phyloP scores from a whole-genome alignment of 805 yeast species.

The Candida multigemmis region DNA sequence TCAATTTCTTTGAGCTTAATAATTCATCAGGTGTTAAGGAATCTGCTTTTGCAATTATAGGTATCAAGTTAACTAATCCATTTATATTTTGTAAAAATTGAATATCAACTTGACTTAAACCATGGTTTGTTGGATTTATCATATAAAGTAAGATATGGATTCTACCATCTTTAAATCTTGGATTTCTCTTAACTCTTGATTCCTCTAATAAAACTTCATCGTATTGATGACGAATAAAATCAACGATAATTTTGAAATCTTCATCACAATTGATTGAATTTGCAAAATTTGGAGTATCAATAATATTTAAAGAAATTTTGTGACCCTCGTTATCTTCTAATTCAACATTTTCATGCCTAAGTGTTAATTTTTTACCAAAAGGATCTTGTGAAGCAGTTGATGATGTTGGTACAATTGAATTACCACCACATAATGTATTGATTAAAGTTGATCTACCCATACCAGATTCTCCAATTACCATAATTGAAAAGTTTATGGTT shows the following conservation, averaged over 20 bases:
- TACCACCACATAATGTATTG: slow-evolving; percentile 83
- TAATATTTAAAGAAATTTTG: slow-evolving; percentile 64
- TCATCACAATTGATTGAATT: slow-evolving; percentile 60
- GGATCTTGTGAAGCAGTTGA: slow-evolving; percentile 55
- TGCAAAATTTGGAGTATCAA: slow-evolving; percentile 83
- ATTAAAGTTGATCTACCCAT: slow-evolving; percentile 88
- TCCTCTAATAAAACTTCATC: slow-evolving; percentile 79
- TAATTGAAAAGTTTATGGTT: slow-evolving; percentile 74
- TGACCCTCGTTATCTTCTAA: slow-evolving; percentile 81
- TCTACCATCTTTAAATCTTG: slow-evolving; percentile 76
- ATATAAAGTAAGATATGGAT: slow-evolving; percentile 51
- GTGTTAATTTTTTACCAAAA: slow-evolving; percentile 37
- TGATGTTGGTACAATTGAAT: slow-evolving; percentile 62
- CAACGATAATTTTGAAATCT: slow-evolving; percentile 63
- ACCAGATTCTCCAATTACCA: slow-evolving; percentile 86
- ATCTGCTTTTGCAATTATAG: slow-evolving; percentile 36
- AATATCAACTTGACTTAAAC: slow-evolving; percentile 32
- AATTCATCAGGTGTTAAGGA: slow-evolving; percentile 36
- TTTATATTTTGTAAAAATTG: slow-evolving; percentile 32
- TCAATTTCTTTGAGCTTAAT: slow-evolving; percentile 61
- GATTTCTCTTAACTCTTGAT: slow-evolving; percentile 73
- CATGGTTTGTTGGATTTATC: slow-evolving; percentile 39
- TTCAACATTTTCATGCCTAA: slow-evolving; percentile 76
- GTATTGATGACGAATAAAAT: slow-evolving; percentile 72
- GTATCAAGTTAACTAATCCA: slow-evolving; percentile 33